Evolutionary conservation across 805 yeast genomes (phyloP), one percentile per base, ranked within the genome.

Genomic region (Jamesozyma gamospora): DNA sequence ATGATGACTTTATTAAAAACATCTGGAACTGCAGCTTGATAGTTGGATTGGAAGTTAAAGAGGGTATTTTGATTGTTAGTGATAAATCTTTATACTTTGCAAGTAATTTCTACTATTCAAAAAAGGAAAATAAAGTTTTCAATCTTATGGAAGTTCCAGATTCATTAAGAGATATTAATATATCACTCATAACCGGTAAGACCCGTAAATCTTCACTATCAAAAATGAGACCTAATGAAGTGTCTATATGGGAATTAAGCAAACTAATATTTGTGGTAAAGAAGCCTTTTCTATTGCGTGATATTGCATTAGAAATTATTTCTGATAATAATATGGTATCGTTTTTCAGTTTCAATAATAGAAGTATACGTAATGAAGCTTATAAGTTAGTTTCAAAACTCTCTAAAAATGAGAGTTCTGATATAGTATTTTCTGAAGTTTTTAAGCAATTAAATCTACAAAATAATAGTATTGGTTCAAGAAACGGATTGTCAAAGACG

Each of bases 261-360:
- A 73, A 72, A 33, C 52, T 87, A 15, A 72, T 76, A 0, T 76
- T 81, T 4, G 74, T 80, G 11, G 76, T 86, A 3, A 83, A 82
- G 46, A 63, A 94, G 37, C 85, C 81, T 29, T 86, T 85, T 50
- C 57, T 86, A 15, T 63, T 86, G 13, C 64, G 95, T 40, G 94
- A 85, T 58, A 82, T 82, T 34, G 95, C 92, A 0, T 53, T 85
- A 28, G 95, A 86, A 52, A 60, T 85, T 51, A 78, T 83, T 45
- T 82, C 84, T 55, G 70, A 71, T 19, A 77, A 80, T 56, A 94
- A 92, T 0, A 72, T 78, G 1, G 81, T 84, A 45, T 68, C 77
- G 30, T 62, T 86, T 42, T 64, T 86, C 7, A 82, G 90, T 0
- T 79, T 85, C 36, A 60, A 67, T n/a, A 64, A 69, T 17, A 64